Evolutionary conservation across 345 rosid species (phyloP).

Genomic region (Populus alba): DNA sequence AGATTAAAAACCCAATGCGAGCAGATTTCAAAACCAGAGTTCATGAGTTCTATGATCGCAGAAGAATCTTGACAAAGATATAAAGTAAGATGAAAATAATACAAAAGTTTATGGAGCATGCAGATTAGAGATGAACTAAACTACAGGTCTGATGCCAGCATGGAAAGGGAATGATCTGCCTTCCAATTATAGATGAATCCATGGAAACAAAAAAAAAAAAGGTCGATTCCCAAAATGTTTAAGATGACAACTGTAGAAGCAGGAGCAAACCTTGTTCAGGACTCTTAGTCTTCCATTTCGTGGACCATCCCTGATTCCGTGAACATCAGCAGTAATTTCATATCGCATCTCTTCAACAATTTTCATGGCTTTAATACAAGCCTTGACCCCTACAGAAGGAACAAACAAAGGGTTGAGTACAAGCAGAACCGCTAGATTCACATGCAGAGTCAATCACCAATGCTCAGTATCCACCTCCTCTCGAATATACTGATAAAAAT

Average conservation of each 20-base stretch:
- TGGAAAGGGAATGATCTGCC: too few species aligned
- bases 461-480: background rate
- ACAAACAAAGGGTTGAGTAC: background rate
- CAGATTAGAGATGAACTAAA: background rate
- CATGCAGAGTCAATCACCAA: background rate
- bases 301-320: constrained; percentile 76
- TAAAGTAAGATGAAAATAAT: background rate
- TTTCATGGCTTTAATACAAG: constrained; percentile 49
- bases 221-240: background rate
- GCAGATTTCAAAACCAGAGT: background rate
- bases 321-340: constrained; percentile 62
- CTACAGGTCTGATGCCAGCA: too few species aligned
- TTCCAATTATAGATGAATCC: too few species aligned
- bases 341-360: constrained; percentile 62
- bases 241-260: background rate
- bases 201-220: background rate
- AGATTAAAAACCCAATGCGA: background rate
- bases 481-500: background rate
- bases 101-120: background rate
- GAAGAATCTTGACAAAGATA: background rate
- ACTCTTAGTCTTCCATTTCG: constrained; percentile 67
- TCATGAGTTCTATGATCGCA: background rate
- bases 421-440: constrained; percentile 5
- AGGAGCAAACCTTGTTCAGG: constrained; percentile 53
- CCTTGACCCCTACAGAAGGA: constrained; percentile 62